phyloP scores from a whole-genome alignment of 495 filamentous ascomycete genomes.

The Trichoderma orchidacearum region DNA sequence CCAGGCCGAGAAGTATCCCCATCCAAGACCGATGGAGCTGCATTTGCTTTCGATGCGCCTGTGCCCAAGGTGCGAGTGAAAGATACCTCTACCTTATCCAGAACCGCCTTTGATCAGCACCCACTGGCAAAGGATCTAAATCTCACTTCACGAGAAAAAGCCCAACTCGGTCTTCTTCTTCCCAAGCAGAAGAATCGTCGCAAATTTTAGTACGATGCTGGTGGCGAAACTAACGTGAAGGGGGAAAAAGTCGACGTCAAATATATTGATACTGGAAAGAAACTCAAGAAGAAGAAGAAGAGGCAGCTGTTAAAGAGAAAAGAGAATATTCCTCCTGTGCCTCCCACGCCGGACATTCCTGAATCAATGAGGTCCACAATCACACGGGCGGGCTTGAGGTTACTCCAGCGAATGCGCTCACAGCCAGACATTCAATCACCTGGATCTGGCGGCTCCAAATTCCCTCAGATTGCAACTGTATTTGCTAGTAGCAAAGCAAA shows the following conservation, averaged over 20 bases:
- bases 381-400: not conserved
- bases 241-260: not conserved
- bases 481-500: not conserved
- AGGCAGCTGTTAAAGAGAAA: not conserved
- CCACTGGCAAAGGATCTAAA: not conserved
- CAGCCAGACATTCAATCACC: not conserved
- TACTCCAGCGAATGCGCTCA: not conserved
- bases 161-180: not conserved
- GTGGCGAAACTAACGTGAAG: not conserved
- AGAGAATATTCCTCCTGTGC: not conserved
- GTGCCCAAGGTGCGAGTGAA: not conserved
- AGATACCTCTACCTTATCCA: not conserved
- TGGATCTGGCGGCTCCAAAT: not conserved
- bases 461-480: not conserved
- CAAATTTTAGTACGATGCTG: not conserved
- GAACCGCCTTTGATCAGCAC: not conserved
- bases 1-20: not conserved
- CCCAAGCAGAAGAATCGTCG: not conserved
- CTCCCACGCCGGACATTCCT: not conserved
- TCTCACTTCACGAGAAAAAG: not conserved
- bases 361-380: not conserved
- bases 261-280: not conserved
- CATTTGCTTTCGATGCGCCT: not conserved
- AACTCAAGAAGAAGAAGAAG: not conserved
- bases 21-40: not conserved